Evolutionary conservation across 2,329 filamentous ascomycete genomes (phyloP).

Genomic region (Penicillium aurantiogriseum): DNA sequence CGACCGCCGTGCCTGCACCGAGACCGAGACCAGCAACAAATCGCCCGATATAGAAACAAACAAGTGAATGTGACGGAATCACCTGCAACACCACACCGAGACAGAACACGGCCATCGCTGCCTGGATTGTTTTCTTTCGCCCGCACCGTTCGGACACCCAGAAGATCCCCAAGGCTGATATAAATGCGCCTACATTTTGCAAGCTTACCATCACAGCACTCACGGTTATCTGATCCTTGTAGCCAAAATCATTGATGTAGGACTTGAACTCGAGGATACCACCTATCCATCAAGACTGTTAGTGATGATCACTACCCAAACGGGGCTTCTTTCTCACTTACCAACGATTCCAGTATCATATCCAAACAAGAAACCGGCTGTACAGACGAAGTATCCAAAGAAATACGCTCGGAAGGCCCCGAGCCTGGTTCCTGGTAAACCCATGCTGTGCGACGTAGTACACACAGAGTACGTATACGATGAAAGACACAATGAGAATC

Average conservation of each 20-base stretch:
- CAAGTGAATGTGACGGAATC: constrained; percentile 47
- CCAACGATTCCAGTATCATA: constrained; percentile 38
- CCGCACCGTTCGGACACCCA: constrained; percentile 48
- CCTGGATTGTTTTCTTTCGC: constrained; percentile 46
- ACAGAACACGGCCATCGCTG: constrained; percentile 43
- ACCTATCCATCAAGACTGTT: constrained; percentile 16
- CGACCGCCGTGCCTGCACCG: constrained; percentile 45
- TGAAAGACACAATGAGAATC: not conserved
- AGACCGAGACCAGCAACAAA: constrained; percentile 50
- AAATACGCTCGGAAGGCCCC: constrained; percentile 26
- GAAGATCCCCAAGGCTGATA: constrained; percentile 51
- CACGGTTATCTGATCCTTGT: constrained; percentile 43
- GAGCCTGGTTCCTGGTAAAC: constrained; percentile 17
- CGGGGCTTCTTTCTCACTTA: constrained; percentile 1
- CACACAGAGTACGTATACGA: not conserved
- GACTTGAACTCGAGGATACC: constrained; percentile 47
- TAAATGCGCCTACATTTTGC: constrained; percentile 53
- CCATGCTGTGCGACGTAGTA: not conserved
- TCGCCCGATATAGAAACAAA: constrained; percentile 48
- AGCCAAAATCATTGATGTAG: constrained; percentile 45
- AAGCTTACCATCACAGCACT: constrained; percentile 50
- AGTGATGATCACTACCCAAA: not conserved
- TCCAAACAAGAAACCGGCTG: constrained; percentile 34
- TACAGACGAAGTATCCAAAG: constrained; percentile 26
- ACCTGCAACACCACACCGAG: constrained; percentile 47